These are phyloP conservation scores for Verticillium nonalfalfae DNA, from an alignment of 2,329 filamentous ascomycete genomes.

Conservation along the genomic window DNA sequence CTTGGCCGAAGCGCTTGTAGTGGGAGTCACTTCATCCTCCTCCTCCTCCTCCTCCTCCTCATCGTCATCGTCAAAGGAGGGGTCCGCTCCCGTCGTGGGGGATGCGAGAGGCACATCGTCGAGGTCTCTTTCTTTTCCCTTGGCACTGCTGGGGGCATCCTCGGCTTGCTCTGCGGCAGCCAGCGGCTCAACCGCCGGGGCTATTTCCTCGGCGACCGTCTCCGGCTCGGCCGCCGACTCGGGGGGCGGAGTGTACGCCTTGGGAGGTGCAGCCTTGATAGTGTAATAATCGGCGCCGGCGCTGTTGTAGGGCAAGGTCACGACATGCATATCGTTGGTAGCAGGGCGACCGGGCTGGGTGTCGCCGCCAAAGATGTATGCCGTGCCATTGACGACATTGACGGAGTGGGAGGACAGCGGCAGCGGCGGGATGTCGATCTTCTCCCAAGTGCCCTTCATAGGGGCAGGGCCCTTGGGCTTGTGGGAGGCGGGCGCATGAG, in stretches of 20 bases:
- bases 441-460: constrained; percentile 56
- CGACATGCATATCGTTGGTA: constrained; percentile 65
- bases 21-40: background rate
- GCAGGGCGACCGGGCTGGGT: constrained; percentile 57
- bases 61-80: constrained; percentile 13
- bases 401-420: constrained; percentile 70
- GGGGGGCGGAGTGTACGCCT: constrained; percentile 10
- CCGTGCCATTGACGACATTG: constrained; percentile 47
- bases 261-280: constrained; percentile 42
- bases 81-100: constrained; percentile 15
- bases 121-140: constrained; percentile 26
- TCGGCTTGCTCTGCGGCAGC: constrained; percentile 14
- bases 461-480: constrained; percentile 14
- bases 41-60: background rate
- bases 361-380: constrained; percentile 75
- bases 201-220: constrained; percentile 5
- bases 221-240: constrained; percentile 6
- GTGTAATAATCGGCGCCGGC: constrained; percentile 54
- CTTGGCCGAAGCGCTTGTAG: constrained; percentile 21
- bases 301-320: constrained; percentile 53
- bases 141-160: constrained; percentile 11
- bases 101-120: constrained; percentile 34
- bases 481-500: constrained; percentile 11
- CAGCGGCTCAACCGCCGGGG: constrained; percentile 3
- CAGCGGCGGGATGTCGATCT: constrained; percentile 47